Evolutionary conservation across 148 eudicot species (phyloP), one percentile per base, ranked within the genome.

Genomic region (Diospyros kaki): DNA sequence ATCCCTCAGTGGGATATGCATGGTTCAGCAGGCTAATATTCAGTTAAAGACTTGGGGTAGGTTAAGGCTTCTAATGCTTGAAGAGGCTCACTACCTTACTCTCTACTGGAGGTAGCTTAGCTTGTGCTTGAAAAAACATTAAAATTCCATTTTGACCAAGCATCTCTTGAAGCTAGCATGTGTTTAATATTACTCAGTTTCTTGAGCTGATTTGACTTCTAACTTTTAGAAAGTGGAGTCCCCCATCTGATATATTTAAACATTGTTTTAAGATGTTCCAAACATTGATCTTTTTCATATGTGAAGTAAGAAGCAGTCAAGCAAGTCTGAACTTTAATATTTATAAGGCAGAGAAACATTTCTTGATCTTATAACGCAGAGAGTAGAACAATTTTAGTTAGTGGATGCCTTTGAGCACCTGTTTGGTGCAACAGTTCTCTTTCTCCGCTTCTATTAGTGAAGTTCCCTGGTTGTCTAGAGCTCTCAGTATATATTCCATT

Each of bases 11-110:
- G 50, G 6, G 58, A 50, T 18, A 3, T 68, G 43, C n/a, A 51
- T 56, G 56, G 58, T 41, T 69, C 60, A 69, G 63, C 60, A 69
- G 63, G 73, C 12, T 3, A 6, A 68, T 5, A 54, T 53, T 53
- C 54, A 54, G 39, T 69, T 1, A 41, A 18, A 41, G 42, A 70
- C 15, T 28, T 51, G 72, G 45, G 58, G 38, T 39, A 39, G 2
- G n/a, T 42, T 70, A 5, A 54, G 51, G 6, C 12, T 56, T 71
- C 61, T 58, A 43, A 13, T 58, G 64, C 53, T 44, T 18, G 40
- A 58, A 64, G 50, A 28, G 28, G 28, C 28, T 28, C n/a, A n/a
- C 28, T 28, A 28, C 28, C 28, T 28, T 28, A 28, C 28, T 28
- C 28, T 28, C 28, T 28, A 28, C 28, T 28, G 28, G 28, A 28